A percentile compares a stretch with the other conserved stretches of the same genome.
phyloP scores from a whole-genome alignment of 164 flowering plant genomes.

The Berberis vulgaris region DNA sequence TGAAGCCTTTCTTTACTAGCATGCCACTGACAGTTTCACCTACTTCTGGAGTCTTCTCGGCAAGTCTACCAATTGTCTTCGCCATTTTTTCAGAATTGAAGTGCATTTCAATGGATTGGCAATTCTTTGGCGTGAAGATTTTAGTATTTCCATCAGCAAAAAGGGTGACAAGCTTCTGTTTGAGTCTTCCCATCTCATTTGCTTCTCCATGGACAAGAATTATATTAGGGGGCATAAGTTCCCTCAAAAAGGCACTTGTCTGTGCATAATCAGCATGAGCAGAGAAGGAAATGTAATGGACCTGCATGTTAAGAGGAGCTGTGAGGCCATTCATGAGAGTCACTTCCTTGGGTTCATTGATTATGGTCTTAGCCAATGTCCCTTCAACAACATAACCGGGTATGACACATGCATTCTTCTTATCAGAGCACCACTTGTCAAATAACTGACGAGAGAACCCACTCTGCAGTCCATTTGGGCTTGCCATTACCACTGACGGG shows the following conservation, averaged over 20 bases:
- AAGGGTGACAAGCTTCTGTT: conserved; percentile 68
- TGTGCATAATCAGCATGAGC: conserved; percentile 95
- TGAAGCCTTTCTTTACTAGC: conserved; percentile 87
- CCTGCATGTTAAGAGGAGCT: conserved; percentile 89
- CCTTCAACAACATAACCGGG: conserved; percentile 97
- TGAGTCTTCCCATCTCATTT: conserved; percentile 87
- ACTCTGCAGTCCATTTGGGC: conserved; percentile 87
- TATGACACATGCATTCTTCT: conserved; percentile 85
- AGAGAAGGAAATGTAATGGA: conserved; percentile 92
- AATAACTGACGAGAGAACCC: conserved; percentile 89
- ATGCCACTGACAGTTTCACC: conserved; percentile 85
- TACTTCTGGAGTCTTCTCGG: conserved; percentile 72
- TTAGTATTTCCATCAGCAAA: conserved; percentile 71
- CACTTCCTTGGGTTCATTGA: conserved; percentile 88
- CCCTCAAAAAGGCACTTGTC: conserved; percentile 80
- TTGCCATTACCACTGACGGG: conserved; percentile 98
- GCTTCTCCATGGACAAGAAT: conserved; percentile 97
- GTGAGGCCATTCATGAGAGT: conserved; percentile 85
- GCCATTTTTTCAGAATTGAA: conserved; percentile 95
- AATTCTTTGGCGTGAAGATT: conserved; percentile 81
- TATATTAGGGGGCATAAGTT: conserved; percentile 91
- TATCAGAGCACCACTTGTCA: conserved; percentile 91
- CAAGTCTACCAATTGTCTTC: conserved; percentile 79
- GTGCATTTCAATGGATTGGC: conserved; percentile 92
- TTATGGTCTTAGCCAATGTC: conserved; percentile 82